Evolutionary conservation across 306 rosid genomes (phyloP), one percentile per base, ranked within the genome.

Genomic region (Neltuma alba): DNA sequence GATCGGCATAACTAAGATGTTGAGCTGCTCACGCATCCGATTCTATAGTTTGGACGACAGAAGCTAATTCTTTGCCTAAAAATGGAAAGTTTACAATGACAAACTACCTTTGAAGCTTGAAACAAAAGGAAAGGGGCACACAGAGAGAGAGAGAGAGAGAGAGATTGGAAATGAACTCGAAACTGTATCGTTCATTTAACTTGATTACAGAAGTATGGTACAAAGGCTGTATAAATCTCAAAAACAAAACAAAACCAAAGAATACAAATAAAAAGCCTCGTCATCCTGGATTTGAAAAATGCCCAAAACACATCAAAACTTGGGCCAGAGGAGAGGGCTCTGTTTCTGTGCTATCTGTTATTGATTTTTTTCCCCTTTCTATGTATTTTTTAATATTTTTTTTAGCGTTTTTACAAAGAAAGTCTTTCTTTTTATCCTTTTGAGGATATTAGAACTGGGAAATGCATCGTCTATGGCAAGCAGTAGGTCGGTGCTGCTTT

Each of bases 381-480:
- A 7, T n/a, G 16, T 27, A 20, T 52, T 50, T 48, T 52, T 52
- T n/a, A 6, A 7, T n/a, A 11, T 27, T 52, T 52, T 50, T 48
- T 52, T 52, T n/a, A 6, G 7, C 48, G 58, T 25, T 21, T 48
- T 82, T 48, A 87, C 96, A 84, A 80, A 85, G 82, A 63, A 70
- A 40, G 11, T 75, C 36, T 52, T 52, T 42, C 14, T 44, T 7
- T 37, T 37, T 5, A 5, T 6, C 4, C n/a, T n/a, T 20, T 20
- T 21, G 2, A 52, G 6, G 42, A 37, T 58, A 21, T 78, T 75
- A 94, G 86, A 94, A 87, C 71, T 92, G 97, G 12, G 99, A 95
- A 84, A 92, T 95, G 90, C 97, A 95, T 70, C 97, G 81, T 86
- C 98, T 91, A 63, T 91, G 92, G 67, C 96, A 84, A 81, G 97